These are phyloP conservation scores for Skeletonema grethae DNA, from an alignment of 108 stramenopile genomes.

Conservation along the genomic window DNA sequence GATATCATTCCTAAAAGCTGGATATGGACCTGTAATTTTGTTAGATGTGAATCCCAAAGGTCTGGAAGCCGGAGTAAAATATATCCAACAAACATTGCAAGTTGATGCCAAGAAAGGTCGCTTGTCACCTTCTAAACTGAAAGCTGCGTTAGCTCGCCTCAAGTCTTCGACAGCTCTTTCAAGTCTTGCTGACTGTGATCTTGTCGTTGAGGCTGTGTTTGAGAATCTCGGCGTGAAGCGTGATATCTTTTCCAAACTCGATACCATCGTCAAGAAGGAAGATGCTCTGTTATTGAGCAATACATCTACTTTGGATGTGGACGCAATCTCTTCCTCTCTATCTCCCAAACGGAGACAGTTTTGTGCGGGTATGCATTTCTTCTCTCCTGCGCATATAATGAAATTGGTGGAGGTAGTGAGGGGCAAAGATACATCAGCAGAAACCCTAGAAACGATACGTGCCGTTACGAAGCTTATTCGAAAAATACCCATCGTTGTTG, in stretches of 20 bases:
- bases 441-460: slow-evolving; percentile 77
- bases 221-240: slow-evolving; percentile 94
- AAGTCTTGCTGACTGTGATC: slow-evolving; percentile 56
- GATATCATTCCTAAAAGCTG: slow-evolving; percentile 88
- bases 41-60: slow-evolving; percentile 84
- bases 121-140: slow-evolving; percentile 43
- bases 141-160: slow-evolving; percentile 19
- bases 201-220: slow-evolving; percentile 96
- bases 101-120: slow-evolving; percentile 60
- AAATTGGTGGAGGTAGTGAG: slow-evolving; percentile 93
- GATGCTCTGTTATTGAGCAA: slow-evolving; percentile 66
- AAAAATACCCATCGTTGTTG: slow-evolving; percentile 94
- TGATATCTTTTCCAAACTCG: slow-evolving; percentile 85
- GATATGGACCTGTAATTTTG: slow-evolving; percentile 78
- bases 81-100: slow-evolving; percentile 61
- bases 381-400: slow-evolving; percentile 95
- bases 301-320: slow-evolving; percentile 95
- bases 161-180: slow-evolving; percentile 44
- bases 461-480: slow-evolving; percentile 81
- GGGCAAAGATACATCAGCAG: slow-evolving; percentile 59
- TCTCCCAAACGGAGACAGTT: slow-evolving; percentile 56
- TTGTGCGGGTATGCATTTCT: slow-evolving; percentile 97
- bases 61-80: slow-evolving; percentile 63
- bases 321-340: slow-evolving; percentile 84
- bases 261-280: slow-evolving; percentile 62